phyloP scores from a whole-genome alignment of 345 rosid species.

The Corymbia maculata region DNA sequence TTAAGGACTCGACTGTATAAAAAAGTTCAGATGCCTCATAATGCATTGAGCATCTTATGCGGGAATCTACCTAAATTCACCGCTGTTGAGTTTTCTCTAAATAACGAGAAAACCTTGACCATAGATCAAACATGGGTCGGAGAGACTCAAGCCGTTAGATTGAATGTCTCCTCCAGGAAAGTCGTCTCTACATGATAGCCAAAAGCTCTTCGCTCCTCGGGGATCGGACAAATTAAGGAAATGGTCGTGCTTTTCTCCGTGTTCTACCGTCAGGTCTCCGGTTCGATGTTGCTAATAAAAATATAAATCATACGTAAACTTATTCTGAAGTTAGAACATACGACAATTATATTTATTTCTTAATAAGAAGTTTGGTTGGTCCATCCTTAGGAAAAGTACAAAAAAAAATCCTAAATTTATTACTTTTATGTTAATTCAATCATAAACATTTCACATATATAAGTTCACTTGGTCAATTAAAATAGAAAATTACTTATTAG shows the following conservation, averaged over 20 bases:
- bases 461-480: too few species aligned
- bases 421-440: too few species aligned
- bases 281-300: too few species aligned
- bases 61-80: not conserved
- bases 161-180: not conserved
- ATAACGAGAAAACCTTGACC: not conserved
- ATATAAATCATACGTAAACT: too few species aligned
- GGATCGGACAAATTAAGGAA: not conserved
- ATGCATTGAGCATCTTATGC: not conserved
- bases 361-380: too few species aligned
- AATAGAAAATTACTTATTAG: accelerated
- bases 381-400: too few species aligned
- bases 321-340: too few species aligned
- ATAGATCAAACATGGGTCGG: not conserved
- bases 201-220: not conserved
- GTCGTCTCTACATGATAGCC: not conserved
- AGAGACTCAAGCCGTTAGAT: accelerated
- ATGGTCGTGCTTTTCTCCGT: not conserved
- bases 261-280: not conserved
- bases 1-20: not conserved
- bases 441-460: accelerated
- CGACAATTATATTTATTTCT: too few species aligned
- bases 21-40: not conserved
- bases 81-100: not conserved
- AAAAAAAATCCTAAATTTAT: too few species aligned